Conservation (phyloP, 2,329 filamentous ascomycete species). For the Colletotrichum theobromicola region DNA sequence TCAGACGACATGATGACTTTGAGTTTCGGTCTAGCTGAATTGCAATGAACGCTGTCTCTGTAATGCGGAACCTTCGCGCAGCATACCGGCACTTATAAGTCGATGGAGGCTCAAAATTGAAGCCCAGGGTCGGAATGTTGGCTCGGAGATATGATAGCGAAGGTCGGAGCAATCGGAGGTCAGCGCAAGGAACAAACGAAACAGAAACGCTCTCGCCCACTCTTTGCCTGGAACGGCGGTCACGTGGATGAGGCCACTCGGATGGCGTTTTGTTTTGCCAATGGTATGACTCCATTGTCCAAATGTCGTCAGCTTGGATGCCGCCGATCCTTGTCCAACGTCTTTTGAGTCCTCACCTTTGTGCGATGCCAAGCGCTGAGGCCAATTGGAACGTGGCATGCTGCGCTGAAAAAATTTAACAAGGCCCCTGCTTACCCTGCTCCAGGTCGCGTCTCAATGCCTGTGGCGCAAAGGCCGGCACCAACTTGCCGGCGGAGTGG, state of each 20-base stretch:
- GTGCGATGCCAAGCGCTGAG: neutral
- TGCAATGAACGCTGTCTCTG: neutral
- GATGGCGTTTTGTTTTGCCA: neutral
- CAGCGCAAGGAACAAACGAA: neutral
- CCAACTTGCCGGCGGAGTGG: neutral
- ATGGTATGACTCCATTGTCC: neutral
- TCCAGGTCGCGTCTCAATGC: neutral
- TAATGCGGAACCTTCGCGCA: neutral
- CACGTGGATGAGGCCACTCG: neutral
- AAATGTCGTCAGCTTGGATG: neutral
- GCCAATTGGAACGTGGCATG: neutral
- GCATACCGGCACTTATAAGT: neutral
- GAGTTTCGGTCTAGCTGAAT: neutral
- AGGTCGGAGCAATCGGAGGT: neutral
- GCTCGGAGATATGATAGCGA: constrained; percentile 16
- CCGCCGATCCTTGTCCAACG: neutral
- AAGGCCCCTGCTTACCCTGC: neutral
- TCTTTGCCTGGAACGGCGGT: neutral
- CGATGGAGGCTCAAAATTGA: neutral
- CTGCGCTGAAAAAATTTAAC: neutral
- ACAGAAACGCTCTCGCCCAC: neutral
- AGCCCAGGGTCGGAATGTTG: neutral
- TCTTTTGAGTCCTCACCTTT: neutral
- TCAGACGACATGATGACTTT: neutral
- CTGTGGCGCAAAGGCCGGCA: neutral